Evolutionary conservation across 306 rosid genomes (phyloP).

Genomic region (Ziziphus jujuba): DNA sequence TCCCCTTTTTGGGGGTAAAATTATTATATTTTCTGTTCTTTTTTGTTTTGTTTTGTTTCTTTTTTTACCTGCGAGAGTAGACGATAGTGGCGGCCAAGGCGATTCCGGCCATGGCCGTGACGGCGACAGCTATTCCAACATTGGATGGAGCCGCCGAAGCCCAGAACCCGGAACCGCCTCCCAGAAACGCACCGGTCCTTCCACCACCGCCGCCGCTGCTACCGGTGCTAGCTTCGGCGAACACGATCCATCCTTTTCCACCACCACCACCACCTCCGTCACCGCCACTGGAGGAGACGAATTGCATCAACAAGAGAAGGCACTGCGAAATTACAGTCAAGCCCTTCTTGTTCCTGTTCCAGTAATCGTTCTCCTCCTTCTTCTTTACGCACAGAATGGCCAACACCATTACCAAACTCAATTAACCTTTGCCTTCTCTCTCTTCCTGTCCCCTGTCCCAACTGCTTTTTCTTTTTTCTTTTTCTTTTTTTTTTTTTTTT

Average conservation of each 20-base stretch:
- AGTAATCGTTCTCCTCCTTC: not conserved
- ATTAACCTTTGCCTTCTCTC: not conserved
- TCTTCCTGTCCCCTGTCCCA: slow-evolving; percentile 1
- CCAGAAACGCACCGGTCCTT: not conserved
- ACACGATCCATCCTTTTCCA: slow-evolving; percentile 30
- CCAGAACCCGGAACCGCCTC: slow-evolving; percentile 29
- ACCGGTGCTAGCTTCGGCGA: slow-evolving; percentile 27
- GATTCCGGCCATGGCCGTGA: slow-evolving; percentile 39
- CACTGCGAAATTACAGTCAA: slow-evolving; percentile 4
- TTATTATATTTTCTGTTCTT: too few relatives aligned
- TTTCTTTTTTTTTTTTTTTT: not conserved
- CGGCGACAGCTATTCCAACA: slow-evolving; percentile 33
- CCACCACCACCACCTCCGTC: slow-evolving; percentile 18
- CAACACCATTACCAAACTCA: slow-evolving; percentile 11
- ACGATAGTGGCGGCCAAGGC: slow-evolving; percentile 42
- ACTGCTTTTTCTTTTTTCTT: slow-evolving; percentile 12
- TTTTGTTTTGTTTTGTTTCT: not conserved
- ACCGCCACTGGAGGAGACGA: not conserved
- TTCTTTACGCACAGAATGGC: not conserved
- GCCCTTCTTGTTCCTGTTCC: not conserved
- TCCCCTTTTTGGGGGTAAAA: too few relatives aligned
- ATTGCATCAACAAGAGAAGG: slow-evolving; percentile 19
- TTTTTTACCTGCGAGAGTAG: slow-evolving; percentile 34
- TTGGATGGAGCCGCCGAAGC: slow-evolving; percentile 27
- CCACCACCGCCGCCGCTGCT: slow-evolving; percentile 11